Conservation (phyloP, 495 filamentous ascomycete genomes). For the Penicillium turbatum region DNA sequence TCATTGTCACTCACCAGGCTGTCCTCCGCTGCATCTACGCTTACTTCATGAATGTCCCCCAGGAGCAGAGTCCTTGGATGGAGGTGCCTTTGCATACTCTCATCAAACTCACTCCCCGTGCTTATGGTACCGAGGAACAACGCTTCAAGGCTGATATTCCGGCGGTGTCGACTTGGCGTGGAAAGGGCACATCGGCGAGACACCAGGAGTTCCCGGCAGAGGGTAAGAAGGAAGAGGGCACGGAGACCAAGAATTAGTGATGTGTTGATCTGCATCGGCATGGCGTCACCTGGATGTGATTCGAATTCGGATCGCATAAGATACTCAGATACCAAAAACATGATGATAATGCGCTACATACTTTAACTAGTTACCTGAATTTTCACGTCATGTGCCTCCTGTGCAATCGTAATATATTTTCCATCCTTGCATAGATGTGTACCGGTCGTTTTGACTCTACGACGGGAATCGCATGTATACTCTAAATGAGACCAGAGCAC, state of each 20-base stretch:
- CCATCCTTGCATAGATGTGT: no score
- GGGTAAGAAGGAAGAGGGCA: constrained; percentile 6
- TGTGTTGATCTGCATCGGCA: constrained; percentile 12
- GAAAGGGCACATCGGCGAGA: constrained; percentile 84
- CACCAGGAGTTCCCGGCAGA: constrained; percentile 48
- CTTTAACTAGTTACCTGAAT: neutral
- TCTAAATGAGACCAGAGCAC: no score
- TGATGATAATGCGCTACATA: constrained; percentile 1
- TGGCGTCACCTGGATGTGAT: constrained; percentile 9
- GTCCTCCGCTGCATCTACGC: constrained; percentile 96
- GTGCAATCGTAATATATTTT: neutral
- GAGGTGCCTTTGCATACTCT: constrained; percentile 90
- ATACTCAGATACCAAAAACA: constrained; percentile 20
- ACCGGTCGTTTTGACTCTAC: no score
- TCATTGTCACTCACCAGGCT: constrained; percentile 97
- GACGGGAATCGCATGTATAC: no score
- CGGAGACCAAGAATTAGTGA: constrained; percentile 4
- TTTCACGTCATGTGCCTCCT: neutral
- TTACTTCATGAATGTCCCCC: constrained; percentile 95
- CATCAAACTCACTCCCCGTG: constrained; percentile 90
- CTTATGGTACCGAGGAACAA: constrained; percentile 89
- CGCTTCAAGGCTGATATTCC: constrained; percentile 84
- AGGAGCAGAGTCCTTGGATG: constrained; percentile 96
- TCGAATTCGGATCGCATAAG: constrained; percentile 12
- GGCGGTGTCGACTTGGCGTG: constrained; percentile 91